A percentile compares a stretch with the other conserved stretches of the same genome.
Evolutionary conservation across 2,329 filamentous ascomycete genomes (phyloP).

Genomic region (Lizonia empirigonia): DNA sequence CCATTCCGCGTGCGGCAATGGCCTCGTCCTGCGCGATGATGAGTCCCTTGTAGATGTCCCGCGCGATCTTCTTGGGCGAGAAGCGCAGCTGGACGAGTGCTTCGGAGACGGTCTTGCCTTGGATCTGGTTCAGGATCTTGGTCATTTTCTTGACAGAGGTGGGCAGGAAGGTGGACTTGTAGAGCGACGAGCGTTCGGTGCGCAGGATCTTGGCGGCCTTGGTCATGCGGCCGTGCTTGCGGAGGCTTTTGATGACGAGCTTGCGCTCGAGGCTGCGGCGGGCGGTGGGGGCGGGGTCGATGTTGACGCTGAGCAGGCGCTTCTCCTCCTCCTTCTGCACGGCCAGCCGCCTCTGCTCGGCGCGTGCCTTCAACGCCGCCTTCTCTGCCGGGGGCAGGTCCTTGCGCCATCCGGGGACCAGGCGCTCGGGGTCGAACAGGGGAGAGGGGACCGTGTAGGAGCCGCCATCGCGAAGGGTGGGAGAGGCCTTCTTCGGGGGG

Average conservation of each 20-base stretch:
- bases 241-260: conserved; percentile 79
- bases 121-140: conserved; percentile 83
- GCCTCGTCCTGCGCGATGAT: conserved; percentile 82
- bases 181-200: conserved; percentile 63
- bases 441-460: conserved; percentile 25
- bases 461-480: conserved; percentile 22
- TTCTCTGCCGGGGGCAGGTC: conserved; percentile 26
- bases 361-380: conserved; percentile 17
- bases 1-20: conserved; percentile 83
- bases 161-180: conserved; percentile 74
- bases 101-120: conserved; percentile 91
- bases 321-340: conserved; percentile 39
- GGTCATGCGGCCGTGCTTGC: conserved; percentile 68
- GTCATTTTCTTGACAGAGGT: conserved; percentile 92
- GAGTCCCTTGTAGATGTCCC: conserved; percentile 78
- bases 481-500: neutral
- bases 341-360: conserved; percentile 14
- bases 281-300: conserved; percentile 76
- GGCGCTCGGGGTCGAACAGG: conserved; percentile 33
- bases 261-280: conserved; percentile 80
- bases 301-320: conserved; percentile 60
- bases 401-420: conserved; percentile 33
- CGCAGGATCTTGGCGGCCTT: conserved; percentile 71
- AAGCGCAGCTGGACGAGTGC: conserved; percentile 95
- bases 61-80: conserved; percentile 89